phyloP scores from a whole-genome alignment of 2,329 filamentous ascomycete species.

The Cladophialophora carrionii region DNA sequence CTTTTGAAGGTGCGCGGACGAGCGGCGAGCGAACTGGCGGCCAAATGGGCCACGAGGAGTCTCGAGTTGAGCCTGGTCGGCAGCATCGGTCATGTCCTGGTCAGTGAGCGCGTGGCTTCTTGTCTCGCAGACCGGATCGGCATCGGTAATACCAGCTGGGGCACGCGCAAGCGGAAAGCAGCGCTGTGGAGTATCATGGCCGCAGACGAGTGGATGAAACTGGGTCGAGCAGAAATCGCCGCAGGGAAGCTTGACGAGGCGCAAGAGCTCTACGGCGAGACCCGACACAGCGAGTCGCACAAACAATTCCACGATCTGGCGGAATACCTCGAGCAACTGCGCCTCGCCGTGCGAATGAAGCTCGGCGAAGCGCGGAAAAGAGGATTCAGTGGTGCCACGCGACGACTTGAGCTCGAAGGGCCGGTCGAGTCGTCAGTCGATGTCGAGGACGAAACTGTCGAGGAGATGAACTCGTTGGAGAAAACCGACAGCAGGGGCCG shows the following conservation, averaged over 20 bases:
- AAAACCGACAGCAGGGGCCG: conserved; percentile 30
- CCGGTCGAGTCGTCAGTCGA: conserved; percentile 51
- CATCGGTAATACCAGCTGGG: conserved; percentile 67
- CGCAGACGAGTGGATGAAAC: conserved; percentile 78
- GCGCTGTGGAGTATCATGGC: conserved; percentile 86
- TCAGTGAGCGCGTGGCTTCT: conserved; percentile 82
- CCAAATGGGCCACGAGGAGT: conserved; percentile 78
- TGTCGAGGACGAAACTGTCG: conserved; percentile 36
- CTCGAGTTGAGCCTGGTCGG: conserved; percentile 73
- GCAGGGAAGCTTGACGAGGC: conserved; percentile 76
- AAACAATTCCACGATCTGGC: conserved; percentile 59
- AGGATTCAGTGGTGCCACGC: conserved; percentile 34
- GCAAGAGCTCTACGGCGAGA: conserved; percentile 55
- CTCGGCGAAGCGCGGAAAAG: conserved; percentile 44
- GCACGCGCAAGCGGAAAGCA: conserved; percentile 77
- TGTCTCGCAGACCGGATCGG: conserved; percentile 79
- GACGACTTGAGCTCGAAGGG: conserved; percentile 28
- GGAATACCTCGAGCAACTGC: conserved; percentile 49
- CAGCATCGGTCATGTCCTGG: conserved; percentile 72
- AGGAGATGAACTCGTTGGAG: conserved; percentile 35
- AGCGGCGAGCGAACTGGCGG: conserved; percentile 80
- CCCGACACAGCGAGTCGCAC: conserved; percentile 45
- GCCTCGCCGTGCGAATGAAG: conserved; percentile 51
- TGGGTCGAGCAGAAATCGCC: conserved; percentile 76
- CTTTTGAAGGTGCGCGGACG: conserved; percentile 80